Evolutionary conservation across 2,329 filamentous ascomycete genomes (phyloP).

Genomic region (Aureobasidium sp.): DNA sequence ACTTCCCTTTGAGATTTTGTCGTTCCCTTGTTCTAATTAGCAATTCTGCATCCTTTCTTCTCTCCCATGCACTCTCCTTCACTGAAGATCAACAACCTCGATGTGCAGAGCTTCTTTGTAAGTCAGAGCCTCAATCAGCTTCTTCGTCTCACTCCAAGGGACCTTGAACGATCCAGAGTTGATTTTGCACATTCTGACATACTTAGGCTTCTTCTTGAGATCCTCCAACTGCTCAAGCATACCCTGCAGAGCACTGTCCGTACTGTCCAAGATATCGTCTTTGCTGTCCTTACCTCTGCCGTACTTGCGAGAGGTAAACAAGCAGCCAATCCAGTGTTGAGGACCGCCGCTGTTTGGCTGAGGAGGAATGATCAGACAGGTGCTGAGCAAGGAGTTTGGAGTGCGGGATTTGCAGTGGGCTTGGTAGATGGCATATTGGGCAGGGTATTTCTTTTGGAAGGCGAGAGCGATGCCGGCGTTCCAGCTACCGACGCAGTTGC

Average conservation of each 20-base stretch:
- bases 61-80: background rate
- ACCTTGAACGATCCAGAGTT: constrained; percentile 52
- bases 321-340: constrained; percentile 48
- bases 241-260: constrained; percentile 39
- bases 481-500: constrained; percentile 51
- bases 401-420: constrained; percentile 37
- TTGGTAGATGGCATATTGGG: constrained; percentile 40
- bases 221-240: constrained; percentile 35
- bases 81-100: background rate
- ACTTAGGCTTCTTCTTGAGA: constrained; percentile 18
- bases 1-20: background rate
- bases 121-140: constrained; percentile 32
- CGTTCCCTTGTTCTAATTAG: too few relatives aligned
- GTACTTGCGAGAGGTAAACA: constrained; percentile 47
- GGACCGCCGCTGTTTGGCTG: constrained; percentile 16
- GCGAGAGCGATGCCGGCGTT: constrained; percentile 48
- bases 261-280: constrained; percentile 40
- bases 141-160: constrained; percentile 42
- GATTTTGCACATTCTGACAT: constrained; percentile 45
- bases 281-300: constrained; percentile 37
- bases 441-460: constrained; percentile 44
- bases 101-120: constrained; percentile 17
- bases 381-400: constrained; percentile 18
- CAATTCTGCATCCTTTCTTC: background rate
- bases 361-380: constrained; percentile 9